These are phyloP conservation scores for Arthrinium puccinioides DNA, from an alignment of 2,329 filamentous ascomycete genomes.

Conservation along the genomic window DNA sequence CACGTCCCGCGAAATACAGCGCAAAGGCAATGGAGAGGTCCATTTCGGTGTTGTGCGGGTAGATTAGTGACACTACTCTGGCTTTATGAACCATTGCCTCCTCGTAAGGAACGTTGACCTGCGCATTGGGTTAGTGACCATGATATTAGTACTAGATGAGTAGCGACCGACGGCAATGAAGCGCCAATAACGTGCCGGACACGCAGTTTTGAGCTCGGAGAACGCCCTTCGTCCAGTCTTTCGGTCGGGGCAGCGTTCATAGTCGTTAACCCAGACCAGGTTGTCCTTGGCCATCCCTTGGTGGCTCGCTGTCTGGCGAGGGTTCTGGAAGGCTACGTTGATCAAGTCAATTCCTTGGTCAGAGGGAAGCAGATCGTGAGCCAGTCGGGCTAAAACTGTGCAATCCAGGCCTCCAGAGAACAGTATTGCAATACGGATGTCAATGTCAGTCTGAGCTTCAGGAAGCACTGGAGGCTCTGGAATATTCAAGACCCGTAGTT, in stretches of 20 bases:
- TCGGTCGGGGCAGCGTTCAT: conserved; percentile 84
- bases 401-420: conserved; percentile 96
- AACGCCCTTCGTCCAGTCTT: conserved; percentile 77
- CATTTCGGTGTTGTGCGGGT: conserved; percentile 97
- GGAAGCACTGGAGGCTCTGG: conserved; percentile 43
- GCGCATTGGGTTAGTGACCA: not conserved
- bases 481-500: conserved; percentile 57
- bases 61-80: conserved; percentile 69
- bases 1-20: conserved; percentile 89
- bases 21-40: conserved; percentile 90
- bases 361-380: conserved; percentile 65
- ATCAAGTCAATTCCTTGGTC: conserved; percentile 74
- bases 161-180: conserved; percentile 62
- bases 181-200: conserved; percentile 68
- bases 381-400: conserved; percentile 73
- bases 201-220: conserved; percentile 63
- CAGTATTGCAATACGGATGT: conserved; percentile 64
- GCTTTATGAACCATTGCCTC: conserved; percentile 64
- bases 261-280: conserved; percentile 35
- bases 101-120: conserved; percentile 75
- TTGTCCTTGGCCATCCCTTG: conserved; percentile 22
- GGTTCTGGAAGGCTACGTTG: conserved; percentile 97
- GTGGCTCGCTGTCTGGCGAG: conserved; percentile 57
- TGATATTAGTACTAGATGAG: no score
- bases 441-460: conserved; percentile 13